phyloP scores from a whole-genome alignment of 805 yeast genomes.

The Candida berthetii region DNA sequence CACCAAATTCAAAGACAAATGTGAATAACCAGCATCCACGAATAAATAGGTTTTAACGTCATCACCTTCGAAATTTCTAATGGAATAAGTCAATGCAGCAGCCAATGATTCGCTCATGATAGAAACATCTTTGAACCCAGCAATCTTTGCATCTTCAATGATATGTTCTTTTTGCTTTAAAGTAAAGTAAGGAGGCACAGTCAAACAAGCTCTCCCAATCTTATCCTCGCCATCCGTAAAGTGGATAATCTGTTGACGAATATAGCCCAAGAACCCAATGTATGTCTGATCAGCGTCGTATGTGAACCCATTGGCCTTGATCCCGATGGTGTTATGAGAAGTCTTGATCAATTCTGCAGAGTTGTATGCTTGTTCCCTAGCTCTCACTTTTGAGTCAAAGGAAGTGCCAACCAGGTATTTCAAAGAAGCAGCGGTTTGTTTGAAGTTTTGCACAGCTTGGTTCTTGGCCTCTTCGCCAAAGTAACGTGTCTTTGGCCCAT shows the following conservation, averaged over 20 bases:
- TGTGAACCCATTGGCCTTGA: constrained; percentile 15
- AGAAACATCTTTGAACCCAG: constrained; percentile 80
- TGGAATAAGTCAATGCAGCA: constrained; percentile 85
- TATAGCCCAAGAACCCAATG: not conserved
- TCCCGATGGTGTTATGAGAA: constrained; percentile 52
- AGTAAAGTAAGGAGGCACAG: constrained; percentile 81
- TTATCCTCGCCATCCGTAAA: not conserved
- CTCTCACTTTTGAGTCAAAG: constrained; percentile 27
- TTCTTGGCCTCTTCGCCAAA: constrained; percentile 78
- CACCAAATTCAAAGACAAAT: constrained; percentile 65
- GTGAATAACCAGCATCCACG: constrained; percentile 78
- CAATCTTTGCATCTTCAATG: constrained; percentile 72
- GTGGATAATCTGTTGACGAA: not conserved
- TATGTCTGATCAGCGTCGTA: not conserved
- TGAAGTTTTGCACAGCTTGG: constrained; percentile 74
- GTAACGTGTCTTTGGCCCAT: constrained; percentile 62
- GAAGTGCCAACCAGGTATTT: constrained; percentile 44
- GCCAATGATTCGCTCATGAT: constrained; percentile 81
- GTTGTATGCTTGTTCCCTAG: constrained; percentile 37
- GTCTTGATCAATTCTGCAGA: constrained; percentile 37
- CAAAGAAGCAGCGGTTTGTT: constrained; percentile 74
- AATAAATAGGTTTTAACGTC: constrained; percentile 68
- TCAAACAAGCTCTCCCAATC: constrained; percentile 66
- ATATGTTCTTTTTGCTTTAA: constrained; percentile 81
- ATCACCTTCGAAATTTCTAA: constrained; percentile 60